A percentile compares a stretch with the other conserved stretches of the same genome.
Evolutionary conservation across 768 basidiomycete genomes (phyloP).

Genomic region (Amanita exitialis): DNA sequence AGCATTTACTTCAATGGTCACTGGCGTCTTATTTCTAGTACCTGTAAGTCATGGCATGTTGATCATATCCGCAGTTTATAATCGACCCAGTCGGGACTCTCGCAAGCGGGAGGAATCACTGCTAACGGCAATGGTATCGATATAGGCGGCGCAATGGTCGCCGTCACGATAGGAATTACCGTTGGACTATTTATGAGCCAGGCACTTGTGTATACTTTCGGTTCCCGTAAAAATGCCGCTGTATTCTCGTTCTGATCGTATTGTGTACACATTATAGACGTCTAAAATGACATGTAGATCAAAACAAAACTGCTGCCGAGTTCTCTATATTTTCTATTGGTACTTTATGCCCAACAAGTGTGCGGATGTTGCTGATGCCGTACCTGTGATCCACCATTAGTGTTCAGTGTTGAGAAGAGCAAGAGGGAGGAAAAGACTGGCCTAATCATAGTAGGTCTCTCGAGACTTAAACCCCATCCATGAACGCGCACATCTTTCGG

Average conservation of each 20-base stretch:
- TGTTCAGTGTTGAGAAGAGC: background rate
- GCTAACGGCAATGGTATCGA: slow-evolving; percentile 76
- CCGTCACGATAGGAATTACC: slow-evolving; percentile 86
- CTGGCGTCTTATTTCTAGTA: slow-evolving; percentile 79
- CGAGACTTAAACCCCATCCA: slow-evolving; percentile 92
- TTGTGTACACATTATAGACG: background rate
- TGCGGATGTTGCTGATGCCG: slow-evolving; percentile 94
- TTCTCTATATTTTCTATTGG: slow-evolving; percentile 83
- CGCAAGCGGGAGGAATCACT: slow-evolving; percentile 78
- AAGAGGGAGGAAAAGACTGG: slow-evolving; percentile 21
- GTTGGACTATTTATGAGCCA: slow-evolving; percentile 86
- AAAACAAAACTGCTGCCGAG: slow-evolving; percentile 87
- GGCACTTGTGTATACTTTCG: slow-evolving; percentile 80
- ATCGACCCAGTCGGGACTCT: slow-evolving; percentile 58
- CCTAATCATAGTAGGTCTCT: slow-evolving; percentile 99
- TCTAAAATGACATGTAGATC: slow-evolving; percentile 14
- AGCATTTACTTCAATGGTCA: slow-evolving; percentile 87
- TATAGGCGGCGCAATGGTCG: slow-evolving; percentile 80
- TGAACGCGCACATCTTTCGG: slow-evolving; percentile 94
- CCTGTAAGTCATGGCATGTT: slow-evolving; percentile 45
- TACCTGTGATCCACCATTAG: slow-evolving; percentile 42
- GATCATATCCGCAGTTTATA: slow-evolving; percentile 1
- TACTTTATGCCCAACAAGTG: slow-evolving; percentile 95
- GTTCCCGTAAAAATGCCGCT: slow-evolving; percentile 72
- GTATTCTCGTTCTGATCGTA: slow-evolving; percentile 66